A percentile compares a stretch with the other conserved stretches of the same genome.
These are phyloP conservation scores for Akebia trifoliata DNA, from an alignment of 164 flowering plant species.

Conservation along the genomic window DNA sequence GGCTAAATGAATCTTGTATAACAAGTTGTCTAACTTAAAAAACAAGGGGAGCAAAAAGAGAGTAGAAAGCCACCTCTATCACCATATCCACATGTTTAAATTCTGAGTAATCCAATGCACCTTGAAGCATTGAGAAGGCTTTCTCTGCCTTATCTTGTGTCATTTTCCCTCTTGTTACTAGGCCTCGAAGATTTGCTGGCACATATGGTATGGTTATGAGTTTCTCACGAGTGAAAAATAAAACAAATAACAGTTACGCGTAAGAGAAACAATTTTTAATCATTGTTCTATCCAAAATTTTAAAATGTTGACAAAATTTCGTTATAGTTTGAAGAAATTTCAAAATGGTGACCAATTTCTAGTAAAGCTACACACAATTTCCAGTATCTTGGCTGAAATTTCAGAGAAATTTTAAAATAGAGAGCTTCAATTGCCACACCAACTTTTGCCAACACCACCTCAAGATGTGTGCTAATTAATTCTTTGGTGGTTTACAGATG, in stretches of 20 bases:
- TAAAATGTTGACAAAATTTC: not conserved
- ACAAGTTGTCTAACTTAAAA: too few relatives aligned
- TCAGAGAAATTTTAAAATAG: not conserved
- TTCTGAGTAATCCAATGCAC: slow-evolving; percentile 82
- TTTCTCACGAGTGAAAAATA: slow-evolving; percentile 3
- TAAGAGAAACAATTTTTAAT: not conserved
- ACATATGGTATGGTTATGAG: slow-evolving; percentile 4
- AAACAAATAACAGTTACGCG: not conserved
- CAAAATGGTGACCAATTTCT: not conserved
- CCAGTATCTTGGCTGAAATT: not conserved
- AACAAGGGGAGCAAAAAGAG: not conserved
- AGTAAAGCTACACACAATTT: not conserved
- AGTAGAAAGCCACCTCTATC: slow-evolving; percentile 63
- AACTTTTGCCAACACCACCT: too few relatives aligned
- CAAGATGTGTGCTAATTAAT: too few relatives aligned
- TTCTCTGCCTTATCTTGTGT: slow-evolving; percentile 59
- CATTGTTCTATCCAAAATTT: not conserved
- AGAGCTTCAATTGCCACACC: too few relatives aligned
- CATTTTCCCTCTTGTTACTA: slow-evolving; percentile 60
- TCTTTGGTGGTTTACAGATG: too few relatives aligned
- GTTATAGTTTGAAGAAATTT: not conserved
- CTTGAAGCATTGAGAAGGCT: slow-evolving; percentile 68
- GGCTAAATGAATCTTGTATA: too few relatives aligned
- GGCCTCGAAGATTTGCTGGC: slow-evolving; percentile 66
- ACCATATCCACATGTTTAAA: slow-evolving; percentile 92